A percentile compares a stretch with the other conserved stretches of the same genome.
phyloP scores from a whole-genome alignment of 139 green algal species.

The Microglena sp. region DNA sequence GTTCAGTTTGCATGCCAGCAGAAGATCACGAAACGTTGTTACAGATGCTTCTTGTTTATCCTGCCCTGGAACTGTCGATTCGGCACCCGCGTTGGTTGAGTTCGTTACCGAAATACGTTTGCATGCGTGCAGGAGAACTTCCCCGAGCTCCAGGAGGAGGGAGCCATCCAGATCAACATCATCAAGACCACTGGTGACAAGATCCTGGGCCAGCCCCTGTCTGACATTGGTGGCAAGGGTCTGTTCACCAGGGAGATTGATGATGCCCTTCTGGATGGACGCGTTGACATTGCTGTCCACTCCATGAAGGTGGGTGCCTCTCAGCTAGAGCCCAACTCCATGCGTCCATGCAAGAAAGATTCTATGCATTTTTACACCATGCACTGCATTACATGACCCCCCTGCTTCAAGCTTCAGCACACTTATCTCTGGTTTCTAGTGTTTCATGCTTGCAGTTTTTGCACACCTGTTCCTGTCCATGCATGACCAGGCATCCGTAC shows the following conservation, averaged over 20 bases:
- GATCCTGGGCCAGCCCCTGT: constrained; percentile 91
- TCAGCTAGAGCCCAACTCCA: background rate
- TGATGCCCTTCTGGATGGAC: constrained; percentile 85
- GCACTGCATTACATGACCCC: background rate
- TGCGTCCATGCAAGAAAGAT: too few species aligned
- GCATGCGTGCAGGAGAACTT: constrained; percentile 58
- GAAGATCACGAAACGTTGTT: too few species aligned
- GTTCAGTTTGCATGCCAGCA: background rate
- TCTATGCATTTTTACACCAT: background rate
- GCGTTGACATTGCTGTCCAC: constrained; percentile 98
- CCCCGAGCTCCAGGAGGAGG: constrained; percentile 83
- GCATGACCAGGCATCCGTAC: too few species aligned
- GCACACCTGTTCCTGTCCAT: too few species aligned
- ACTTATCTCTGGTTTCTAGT: too few species aligned
- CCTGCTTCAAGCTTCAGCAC: too few species aligned
- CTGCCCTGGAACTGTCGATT: too few species aligned
- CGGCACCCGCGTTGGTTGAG: too few species aligned
- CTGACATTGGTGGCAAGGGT: constrained; percentile 98
- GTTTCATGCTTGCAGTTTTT: too few species aligned
- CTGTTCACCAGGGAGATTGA: constrained; percentile 99
- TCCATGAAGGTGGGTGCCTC: constrained; percentile 96
- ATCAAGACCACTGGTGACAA: constrained; percentile 99
- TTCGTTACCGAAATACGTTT: too few species aligned
- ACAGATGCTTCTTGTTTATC: too few species aligned
- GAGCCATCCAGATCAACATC: constrained; percentile 95